Evolutionary conservation across 2,329 filamentous ascomycete genomes (phyloP).

Genomic region (Lasiodiplodia sp.): DNA sequence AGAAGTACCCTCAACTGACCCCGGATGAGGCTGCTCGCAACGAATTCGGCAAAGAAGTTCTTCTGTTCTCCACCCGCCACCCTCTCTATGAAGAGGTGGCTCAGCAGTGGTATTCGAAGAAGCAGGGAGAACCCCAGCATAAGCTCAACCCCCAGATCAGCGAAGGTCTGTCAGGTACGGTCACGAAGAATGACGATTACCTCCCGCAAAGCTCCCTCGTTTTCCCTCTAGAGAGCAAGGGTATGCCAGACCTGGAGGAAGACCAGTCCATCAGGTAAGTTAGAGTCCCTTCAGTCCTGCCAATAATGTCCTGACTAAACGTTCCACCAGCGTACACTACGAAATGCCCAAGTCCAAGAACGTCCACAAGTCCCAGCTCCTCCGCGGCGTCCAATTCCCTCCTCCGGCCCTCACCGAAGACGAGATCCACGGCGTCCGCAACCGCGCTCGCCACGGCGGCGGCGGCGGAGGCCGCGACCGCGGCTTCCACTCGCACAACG

Average conservation of each 20-base stretch:
- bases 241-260: conserved; percentile 79
- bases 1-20: conserved; percentile 80
- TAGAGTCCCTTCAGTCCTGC: neutral
- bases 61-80: conserved; percentile 85
- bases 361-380: conserved; percentile 90
- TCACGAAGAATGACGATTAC: conserved; percentile 83
- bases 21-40: conserved; percentile 82
- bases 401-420: conserved; percentile 74
- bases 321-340: conserved; percentile 74
- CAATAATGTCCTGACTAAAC: conserved; percentile 39
- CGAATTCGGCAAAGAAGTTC: conserved; percentile 76
- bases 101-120: conserved; percentile 90
- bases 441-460: conserved; percentile 73
- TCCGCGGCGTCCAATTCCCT: conserved; percentile 80
- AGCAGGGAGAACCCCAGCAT: conserved; percentile 70
- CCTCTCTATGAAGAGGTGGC: conserved; percentile 86
- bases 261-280: conserved; percentile 84
- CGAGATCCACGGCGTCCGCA: conserved; percentile 77
- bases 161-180: conserved; percentile 78
- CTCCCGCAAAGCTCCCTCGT: conserved; percentile 82
- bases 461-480: conserved; percentile 61
- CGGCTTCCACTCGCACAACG: conserved; percentile 43
- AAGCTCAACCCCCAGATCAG: conserved; percentile 78
- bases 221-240: conserved; percentile 76
- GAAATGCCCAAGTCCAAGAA: conserved; percentile 76